Evolutionary conservation across 78 protist genomes (phyloP), one percentile per base, ranked within the genome.

Genomic region (Dictyostelium capitatum): DNA sequence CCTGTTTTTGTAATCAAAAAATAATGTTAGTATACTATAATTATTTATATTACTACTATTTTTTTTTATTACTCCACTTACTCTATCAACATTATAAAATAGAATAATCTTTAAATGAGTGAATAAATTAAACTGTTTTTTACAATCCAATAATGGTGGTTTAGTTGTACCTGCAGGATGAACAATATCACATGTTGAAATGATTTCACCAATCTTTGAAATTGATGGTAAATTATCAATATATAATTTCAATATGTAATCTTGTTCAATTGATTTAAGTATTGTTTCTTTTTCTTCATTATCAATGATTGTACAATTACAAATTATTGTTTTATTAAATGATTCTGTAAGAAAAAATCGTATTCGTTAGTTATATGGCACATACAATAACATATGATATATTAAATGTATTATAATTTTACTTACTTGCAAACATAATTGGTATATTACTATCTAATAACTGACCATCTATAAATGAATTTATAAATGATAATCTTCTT

Each of bases 351-450:
- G 11, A 23, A 1, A 23, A 19, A 59, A 23, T 23, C 10, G 3
- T 62, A 1, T 2, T n/a, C 25, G 25, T 25, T 25, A 32, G 11
- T 23, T 6, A 4, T 32, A 25, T 28, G 10, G 4, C 56, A 14
- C n/a, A n/a, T n/a, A n/a, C n/a, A 28, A 56, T 57, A 57, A 57
- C 12, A 12, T 53, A 12, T 53, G 0, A 12, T 14, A 53, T 14
- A 53, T 12, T 53, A 57, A 57, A 0, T 5, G n/a, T n/a, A n/a
- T 7, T 9, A n/a, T n/a, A n/a, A n/a, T n/a, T 6, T 25, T 14
- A 64, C 73, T 25, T 67, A 67, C 75, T 67, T 15, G 75, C 75
- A 67, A 67, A 67, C 37, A 67, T 12, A 32, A 67, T 67, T 67
- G 75, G 75, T 67, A 67, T 67, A 25, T 25, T 32, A 17, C 75